phyloP scores from a whole-genome alignment of 352 stramenopile genomes.

The Discostella stelligera region DNA sequence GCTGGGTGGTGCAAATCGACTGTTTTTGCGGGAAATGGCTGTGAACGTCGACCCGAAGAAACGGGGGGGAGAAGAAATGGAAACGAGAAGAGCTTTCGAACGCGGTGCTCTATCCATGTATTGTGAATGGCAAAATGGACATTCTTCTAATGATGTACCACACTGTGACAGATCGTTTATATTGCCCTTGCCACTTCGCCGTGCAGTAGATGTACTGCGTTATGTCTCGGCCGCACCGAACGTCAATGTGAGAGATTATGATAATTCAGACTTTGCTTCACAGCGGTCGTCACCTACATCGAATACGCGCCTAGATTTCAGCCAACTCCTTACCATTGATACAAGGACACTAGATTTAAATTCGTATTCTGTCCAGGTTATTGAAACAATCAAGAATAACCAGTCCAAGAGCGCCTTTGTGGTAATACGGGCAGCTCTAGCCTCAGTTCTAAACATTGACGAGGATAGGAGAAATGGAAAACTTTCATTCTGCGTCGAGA shows the following conservation, averaged over 20 bases:
- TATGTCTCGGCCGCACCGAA: slow-evolving; percentile 59
- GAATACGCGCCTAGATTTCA: slow-evolving; percentile 17
- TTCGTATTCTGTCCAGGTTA: slow-evolving; percentile 43
- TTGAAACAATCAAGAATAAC: slow-evolving; percentile 48
- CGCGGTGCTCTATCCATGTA: slow-evolving; percentile 38
- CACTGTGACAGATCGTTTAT: slow-evolving; percentile 42
- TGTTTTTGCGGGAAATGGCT: slow-evolving; percentile 86
- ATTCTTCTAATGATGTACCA: slow-evolving; percentile 3
- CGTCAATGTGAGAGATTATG: slow-evolving; percentile 36
- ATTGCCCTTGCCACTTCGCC: slow-evolving; percentile 59
- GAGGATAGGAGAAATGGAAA: slow-evolving; percentile 24
- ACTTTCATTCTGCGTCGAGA: slow-evolving; percentile 8
- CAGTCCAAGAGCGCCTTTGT: slow-evolving; percentile 63
- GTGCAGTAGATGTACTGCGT: slow-evolving; percentile 62
- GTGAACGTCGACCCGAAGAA: slow-evolving; percentile 18
- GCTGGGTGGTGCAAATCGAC: slow-evolving; percentile 91
- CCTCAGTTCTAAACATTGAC: slow-evolving; percentile 55
- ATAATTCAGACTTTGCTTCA: slow-evolving; percentile 85
- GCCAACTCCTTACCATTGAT: slow-evolving; percentile 25
- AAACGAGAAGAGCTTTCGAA: background rate
- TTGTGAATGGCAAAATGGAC: slow-evolving; percentile 44
- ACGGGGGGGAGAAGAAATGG: slow-evolving; percentile 7
- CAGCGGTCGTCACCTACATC: background rate
- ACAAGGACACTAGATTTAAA: slow-evolving; percentile 46
- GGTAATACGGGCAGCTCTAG: slow-evolving; percentile 60